Evolutionary conservation across 768 basidiomycete species (phyloP).

Genomic region (Pisolithus microcarpus): DNA sequence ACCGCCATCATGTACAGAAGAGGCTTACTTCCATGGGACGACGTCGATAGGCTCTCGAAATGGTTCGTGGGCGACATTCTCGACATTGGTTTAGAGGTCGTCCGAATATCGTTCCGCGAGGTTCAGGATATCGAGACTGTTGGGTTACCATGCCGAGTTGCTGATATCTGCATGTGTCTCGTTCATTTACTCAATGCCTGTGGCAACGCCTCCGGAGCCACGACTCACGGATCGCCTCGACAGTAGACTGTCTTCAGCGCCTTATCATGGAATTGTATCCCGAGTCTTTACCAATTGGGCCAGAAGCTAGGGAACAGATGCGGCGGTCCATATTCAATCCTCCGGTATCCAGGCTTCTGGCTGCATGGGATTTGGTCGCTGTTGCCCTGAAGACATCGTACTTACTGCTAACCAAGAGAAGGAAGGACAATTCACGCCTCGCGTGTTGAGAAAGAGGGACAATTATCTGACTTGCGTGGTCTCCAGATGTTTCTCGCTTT

Average conservation of each 20-base stretch:
- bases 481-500: conserved; percentile 67
- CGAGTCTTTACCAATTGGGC: no score
- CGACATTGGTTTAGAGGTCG: conserved; percentile 40
- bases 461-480: conserved; percentile 63
- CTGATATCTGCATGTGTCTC: conserved; percentile 71
- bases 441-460: conserved; percentile 50
- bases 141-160: conserved; percentile 34
- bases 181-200: conserved; percentile 45
- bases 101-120: conserved; percentile 14
- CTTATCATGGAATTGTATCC: no score
- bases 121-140: conserved; percentile 27
- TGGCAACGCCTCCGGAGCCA: conserved; percentile 10
- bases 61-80: conserved; percentile 47
- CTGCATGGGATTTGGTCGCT: no score
- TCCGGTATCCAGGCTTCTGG: no score
- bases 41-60: conserved; percentile 24
- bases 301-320: no score
- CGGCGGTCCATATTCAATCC: no score
- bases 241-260: no score
- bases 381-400: no score
- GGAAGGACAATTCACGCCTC: conserved; percentile 34
- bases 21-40: conserved; percentile 20
- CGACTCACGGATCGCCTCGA: conserved; percentile 5
- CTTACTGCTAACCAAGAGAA: conserved; percentile 41
- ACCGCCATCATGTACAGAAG: conserved; percentile 21